Percentiles rank a stretch among this genome's conserved stretches.
phyloP scores from a whole-genome alignment of 176 grass and related monocot genomes.

The maize (Zea mays) region DNA sequence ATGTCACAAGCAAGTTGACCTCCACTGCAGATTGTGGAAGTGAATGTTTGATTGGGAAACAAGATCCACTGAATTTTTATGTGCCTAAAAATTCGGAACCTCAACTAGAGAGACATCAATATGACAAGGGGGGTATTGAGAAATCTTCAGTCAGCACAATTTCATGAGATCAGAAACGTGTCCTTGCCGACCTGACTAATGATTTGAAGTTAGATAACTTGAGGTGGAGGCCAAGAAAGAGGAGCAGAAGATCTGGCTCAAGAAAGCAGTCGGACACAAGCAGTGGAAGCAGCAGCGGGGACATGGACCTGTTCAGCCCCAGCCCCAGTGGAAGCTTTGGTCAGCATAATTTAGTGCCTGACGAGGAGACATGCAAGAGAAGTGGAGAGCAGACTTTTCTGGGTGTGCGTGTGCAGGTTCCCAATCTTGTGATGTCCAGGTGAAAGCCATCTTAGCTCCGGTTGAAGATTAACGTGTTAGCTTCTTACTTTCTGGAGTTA shows the following conservation, averaged over 20 bases:
- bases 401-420: slow-evolving; percentile 31
- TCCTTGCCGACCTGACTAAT: slow-evolving; percentile 56
- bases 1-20: no score
- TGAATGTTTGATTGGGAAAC: no score
- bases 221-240: slow-evolving; percentile 73
- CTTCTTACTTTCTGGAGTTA: slow-evolving; percentile 3
- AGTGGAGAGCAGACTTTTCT: slow-evolving; percentile 53
- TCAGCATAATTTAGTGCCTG: no score
- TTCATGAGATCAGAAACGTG: slow-evolving; percentile 27
- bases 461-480: slow-evolving; percentile 14
- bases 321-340: no score
- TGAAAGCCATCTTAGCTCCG: slow-evolving; percentile 28
- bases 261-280: no score
- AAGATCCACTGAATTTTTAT: neutral
- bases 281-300: no score
- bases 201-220: slow-evolving; percentile 52
- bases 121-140: slow-evolving; percentile 17
- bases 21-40: no score
- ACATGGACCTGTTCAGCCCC: no score
- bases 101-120: neutral
- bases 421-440: slow-evolving; percentile 78
- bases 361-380: slow-evolving; percentile 73
- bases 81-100: slow-evolving; percentile 23
- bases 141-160: no score
- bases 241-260: slow-evolving; percentile 52